Conservation (phyloP, 495 filamentous ascomycete species). For the Annulohypoxylon bovei region DNA sequence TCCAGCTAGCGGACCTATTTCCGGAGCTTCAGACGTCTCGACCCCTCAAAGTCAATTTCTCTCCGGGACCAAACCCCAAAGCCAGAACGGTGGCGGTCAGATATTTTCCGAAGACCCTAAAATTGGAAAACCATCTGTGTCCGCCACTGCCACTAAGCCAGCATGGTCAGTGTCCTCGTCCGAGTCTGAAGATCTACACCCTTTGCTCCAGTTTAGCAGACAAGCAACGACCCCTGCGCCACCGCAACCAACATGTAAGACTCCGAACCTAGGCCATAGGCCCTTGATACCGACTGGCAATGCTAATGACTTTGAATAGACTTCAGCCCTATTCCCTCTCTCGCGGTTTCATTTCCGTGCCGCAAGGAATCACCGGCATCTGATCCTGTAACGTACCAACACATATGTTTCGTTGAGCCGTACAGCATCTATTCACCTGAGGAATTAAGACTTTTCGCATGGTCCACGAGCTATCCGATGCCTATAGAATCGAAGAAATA, state of each 20-base stretch:
- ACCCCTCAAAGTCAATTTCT: neutral
- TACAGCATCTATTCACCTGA: slow-evolving; percentile 2
- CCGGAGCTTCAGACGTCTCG: neutral
- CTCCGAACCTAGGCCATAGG: neutral
- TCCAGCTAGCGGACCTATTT: neutral
- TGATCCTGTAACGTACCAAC: neutral
- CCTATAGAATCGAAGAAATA: too few relatives aligned
- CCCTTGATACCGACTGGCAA: neutral
- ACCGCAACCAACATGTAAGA: neutral
- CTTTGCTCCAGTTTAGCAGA: neutral
- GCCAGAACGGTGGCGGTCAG: neutral
- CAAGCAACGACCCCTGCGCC: neutral
- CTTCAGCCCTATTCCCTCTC: neutral
- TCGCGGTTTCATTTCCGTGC: too few relatives aligned
- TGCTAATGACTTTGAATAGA: neutral
- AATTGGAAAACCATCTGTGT: neutral
- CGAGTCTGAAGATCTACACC: too few relatives aligned
- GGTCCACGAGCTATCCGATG: neutral
- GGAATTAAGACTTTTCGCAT: neutral
- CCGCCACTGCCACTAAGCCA: too few relatives aligned
- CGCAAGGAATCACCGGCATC: too few relatives aligned
- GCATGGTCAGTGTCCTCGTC: too few relatives aligned
- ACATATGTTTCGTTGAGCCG: neutral
- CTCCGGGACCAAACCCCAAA: neutral
- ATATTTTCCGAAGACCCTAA: neutral